Base-by-base conservation (phyloP, 202 grass and related monocot genomes). In the Bolboschoenoplectus hybrid region DNA sequence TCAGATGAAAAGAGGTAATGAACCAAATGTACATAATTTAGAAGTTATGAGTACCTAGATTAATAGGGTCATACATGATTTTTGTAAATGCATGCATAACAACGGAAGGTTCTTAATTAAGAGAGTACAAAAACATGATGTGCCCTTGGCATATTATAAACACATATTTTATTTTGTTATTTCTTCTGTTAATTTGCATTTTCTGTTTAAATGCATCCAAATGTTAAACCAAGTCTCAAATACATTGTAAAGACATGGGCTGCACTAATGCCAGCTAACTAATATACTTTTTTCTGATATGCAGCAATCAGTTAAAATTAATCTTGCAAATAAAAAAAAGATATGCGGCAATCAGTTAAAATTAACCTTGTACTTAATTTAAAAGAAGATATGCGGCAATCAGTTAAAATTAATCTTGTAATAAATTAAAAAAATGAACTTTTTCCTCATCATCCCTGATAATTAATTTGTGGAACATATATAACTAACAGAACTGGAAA, bases 401-500 rank as follows among this genome's bases (percentile, higher is more conserved):
- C 36, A n/a, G 53, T 44, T 44, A 4, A 80, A 80, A 61, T 5
- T 2, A 80, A 80, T 5, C 14, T 35, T 60, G 2, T 52, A 39
- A 40, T 76, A 53, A 13, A 74, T 76, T 7, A 7, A 32, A 52
- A 52, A 51, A 16, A 70, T 3, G 38, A 66, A 20, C 9, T 76
- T 47, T 76, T 76, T 52, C 47, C 47, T 53, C 1, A 3, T 38
- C 26, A 78, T 78, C 3, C 53, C 43, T 61, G 76, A 44, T 57
- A 78, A 56, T 16, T 77, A 56, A 76, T 77, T 35, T 55, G 50
- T 77, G 17, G 13, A 76, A 56, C 74, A 77, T 38, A 56, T 38
- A 11, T 1, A 45, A 45, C 16, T 44, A 17, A 71, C 19, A 46
- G 6, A 19, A 71, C 16, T 19, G 1, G 2, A 44, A 44, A 70